Conservation (phyloP, 2,329 filamentous ascomycete genomes). For the Cytospora piceicola region DNA sequence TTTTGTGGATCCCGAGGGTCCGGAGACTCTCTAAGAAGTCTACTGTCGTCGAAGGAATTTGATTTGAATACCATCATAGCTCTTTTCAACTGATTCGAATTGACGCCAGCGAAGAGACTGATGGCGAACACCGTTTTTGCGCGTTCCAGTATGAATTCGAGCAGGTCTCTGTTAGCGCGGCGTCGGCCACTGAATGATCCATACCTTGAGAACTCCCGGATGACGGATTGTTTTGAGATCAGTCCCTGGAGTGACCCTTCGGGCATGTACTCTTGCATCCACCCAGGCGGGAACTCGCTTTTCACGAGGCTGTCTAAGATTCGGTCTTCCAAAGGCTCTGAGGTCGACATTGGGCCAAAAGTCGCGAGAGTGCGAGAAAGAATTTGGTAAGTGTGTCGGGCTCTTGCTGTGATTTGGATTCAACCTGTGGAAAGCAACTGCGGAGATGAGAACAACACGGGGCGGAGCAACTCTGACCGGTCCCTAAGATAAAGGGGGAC, state of each 20-base stretch:
- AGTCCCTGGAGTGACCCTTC: neutral
- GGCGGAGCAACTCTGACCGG: neutral
- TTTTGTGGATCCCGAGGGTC: neutral
- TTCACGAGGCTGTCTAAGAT: neutral
- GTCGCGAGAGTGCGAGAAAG: neutral
- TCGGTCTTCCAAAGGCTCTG: neutral
- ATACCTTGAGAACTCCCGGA: neutral
- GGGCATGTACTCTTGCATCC: neutral
- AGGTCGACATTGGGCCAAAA: neutral
- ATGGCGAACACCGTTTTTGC: conserved; percentile 1
- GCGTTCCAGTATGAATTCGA: neutral
- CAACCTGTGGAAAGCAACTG: no score
- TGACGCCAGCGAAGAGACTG: neutral
- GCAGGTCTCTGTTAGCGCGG: neutral
- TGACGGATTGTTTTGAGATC: neutral
- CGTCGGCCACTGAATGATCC: no score
- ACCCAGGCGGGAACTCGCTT: neutral
- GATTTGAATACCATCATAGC: neutral
- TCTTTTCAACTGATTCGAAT: neutral
- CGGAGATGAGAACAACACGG: no score
- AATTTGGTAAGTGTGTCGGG: neutral
- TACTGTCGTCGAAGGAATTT: neutral
- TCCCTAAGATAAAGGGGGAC: neutral
- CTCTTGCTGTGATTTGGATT: no score
- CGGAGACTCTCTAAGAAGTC: neutral